Conservation (phyloP, 2,329 filamentous ascomycete species). For the Sporothrix luriei region DNA sequence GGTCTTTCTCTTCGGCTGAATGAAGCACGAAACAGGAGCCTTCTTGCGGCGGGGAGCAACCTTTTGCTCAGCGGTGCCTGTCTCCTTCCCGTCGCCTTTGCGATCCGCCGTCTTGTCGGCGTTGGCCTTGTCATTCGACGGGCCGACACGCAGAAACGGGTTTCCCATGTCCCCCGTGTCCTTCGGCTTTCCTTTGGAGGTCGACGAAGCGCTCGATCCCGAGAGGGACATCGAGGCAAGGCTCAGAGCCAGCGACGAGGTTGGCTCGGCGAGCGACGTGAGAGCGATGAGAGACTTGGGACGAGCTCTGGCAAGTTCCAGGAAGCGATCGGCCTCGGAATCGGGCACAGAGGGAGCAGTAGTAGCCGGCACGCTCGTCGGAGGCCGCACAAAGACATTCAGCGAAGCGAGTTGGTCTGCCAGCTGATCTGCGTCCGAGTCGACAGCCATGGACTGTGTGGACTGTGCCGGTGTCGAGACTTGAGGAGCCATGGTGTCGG, state of each 20-base stretch:
- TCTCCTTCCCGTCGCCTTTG: background rate
- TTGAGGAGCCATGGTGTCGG: background rate
- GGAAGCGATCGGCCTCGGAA: background rate
- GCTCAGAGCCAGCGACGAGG: background rate
- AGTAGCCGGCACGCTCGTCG: background rate
- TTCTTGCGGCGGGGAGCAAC: background rate
- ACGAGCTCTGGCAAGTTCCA: background rate
- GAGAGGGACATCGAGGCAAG: conserved; percentile 6
- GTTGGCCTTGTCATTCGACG: background rate
- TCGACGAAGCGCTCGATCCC: background rate
- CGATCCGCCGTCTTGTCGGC: background rate
- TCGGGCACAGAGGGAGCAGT: background rate
- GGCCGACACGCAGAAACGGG: background rate
- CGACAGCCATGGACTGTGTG: background rate
- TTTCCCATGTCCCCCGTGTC: background rate
- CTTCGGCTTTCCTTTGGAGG: background rate
- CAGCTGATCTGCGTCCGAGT: background rate
- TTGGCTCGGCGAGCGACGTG: conserved; percentile 1
- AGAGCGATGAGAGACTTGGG: background rate
- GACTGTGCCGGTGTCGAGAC: background rate
- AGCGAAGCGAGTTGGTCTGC: background rate
- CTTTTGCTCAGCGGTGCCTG: background rate
- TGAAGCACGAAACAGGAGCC: conserved; percentile 7
- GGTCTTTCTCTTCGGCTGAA: background rate
- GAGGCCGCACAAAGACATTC: background rate